Conservation (phyloP, 495 filamentous ascomycete species). For the Thermothielavioides terrestris region DNA sequence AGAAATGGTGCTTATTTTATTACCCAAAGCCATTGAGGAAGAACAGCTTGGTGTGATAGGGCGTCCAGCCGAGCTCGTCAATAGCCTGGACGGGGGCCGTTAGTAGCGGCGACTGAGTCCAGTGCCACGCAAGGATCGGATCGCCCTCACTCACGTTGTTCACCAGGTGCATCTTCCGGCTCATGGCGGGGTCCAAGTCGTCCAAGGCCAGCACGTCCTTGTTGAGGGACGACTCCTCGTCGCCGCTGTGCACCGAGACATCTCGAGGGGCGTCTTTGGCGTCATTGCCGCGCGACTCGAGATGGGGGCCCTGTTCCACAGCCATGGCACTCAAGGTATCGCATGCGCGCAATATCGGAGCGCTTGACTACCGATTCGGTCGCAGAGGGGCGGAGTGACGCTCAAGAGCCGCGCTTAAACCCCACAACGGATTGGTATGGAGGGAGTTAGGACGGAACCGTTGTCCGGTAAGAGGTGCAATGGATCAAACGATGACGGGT, state of each 20-base stretch:
- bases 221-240: neutral
- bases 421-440: no score
- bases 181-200: conserved; percentile 53
- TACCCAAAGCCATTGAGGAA: conserved; percentile 58
- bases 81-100: conserved; percentile 58
- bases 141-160: neutral
- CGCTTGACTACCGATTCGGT: no score
- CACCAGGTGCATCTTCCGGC: conserved; percentile 54
- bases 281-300: neutral
- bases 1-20: no score
- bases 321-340: neutral
- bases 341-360: no score
- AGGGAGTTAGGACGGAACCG: no score
- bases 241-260: neutral
- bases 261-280: neutral
- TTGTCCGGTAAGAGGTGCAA: no score
- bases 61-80: conserved; percentile 64
- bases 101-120: no score
- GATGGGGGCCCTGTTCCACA: neutral
- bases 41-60: conserved; percentile 62
- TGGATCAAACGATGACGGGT: no score
- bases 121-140: no score
- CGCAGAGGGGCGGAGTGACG: no score
- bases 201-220: conserved; percentile 44
- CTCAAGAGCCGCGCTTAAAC: no score